Base-by-base conservation (phyloP, 1,284 basidiomycete species). In the Fomes fomentarius region DNA sequence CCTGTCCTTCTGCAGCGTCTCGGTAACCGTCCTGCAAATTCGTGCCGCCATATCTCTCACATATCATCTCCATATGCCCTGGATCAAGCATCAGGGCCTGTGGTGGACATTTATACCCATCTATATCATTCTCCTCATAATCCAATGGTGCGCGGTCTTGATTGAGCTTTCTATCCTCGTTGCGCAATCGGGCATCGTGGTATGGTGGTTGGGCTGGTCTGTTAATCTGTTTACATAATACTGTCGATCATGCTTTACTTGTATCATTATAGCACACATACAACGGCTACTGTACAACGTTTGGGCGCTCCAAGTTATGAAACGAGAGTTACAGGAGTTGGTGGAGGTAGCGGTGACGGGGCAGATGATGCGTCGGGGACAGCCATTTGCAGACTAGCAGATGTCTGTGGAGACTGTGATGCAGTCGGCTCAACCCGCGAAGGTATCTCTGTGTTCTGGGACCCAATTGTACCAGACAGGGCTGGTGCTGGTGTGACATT, bases 191-290 rank as follows among this genome's bases (percentile, higher is more conserved):
- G 81, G 76, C 3, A 79, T 85, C 19, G 69, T 84, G 34, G 63
- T 76, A 19, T 90, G 87, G 87, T 90, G 88, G 87, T 60, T 81
- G 49, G 86, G 85, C 30, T 90, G 87, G 87, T 74, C 74, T 22
- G 64, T 87, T 42, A 78, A 78, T 38, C 59, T 86, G 54, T 74
- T 80, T 54, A 70, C 71, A 48, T 80, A 66, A 68, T 57, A 46
- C 40, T 43, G 44, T 56, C 49, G 1, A 45, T 56, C 46, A 39
- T 54, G 50, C 54, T 54, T 28, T 59, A 50, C 42, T 21, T 63
- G 49, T 66, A 62, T 67, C 57, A 49, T 62, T 63, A 58, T 63
- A 24, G 30, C 28, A 46, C 40, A 39, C 42, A 41, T 46, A 44
- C 30, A 46, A 43, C 50, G 31, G 26, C 46, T 60, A 62, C 47